Percentiles rank a stretch among this genome's conserved stretches.
These are phyloP conservation scores for Penicillium sp. DNA, from an alignment of 2,329 filamentous ascomycete species.

Conservation along the genomic window DNA sequence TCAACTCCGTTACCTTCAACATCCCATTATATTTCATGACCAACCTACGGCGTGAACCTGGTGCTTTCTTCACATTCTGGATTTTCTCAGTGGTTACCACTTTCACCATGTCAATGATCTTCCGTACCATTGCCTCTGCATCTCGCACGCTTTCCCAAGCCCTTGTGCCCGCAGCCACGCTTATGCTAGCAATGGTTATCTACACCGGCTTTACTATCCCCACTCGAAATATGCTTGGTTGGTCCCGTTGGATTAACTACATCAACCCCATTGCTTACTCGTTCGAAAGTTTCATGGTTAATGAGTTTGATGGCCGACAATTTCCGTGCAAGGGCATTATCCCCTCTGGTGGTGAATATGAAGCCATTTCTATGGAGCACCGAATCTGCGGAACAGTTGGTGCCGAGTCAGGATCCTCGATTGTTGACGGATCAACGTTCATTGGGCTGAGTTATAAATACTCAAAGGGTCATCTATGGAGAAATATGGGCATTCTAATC, in stretches of 20 bases:
- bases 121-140: conserved; percentile 77
- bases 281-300: conserved; percentile 80
- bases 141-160: conserved; percentile 69
- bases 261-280: conserved; percentile 78
- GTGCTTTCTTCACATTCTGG: conserved; percentile 84
- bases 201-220: conserved; percentile 56
- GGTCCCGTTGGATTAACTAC: conserved; percentile 84
- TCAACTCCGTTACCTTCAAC: conserved; percentile 78
- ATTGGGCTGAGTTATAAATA: conserved; percentile 63
- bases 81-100: conserved; percentile 76
- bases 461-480: conserved; percentile 64
- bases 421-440: conserved; percentile 66
- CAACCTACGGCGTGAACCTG: conserved; percentile 73
- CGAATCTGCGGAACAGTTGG: conserved; percentile 66
- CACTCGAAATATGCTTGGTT: conserved; percentile 69
- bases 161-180: conserved; percentile 59
- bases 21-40: conserved; percentile 85
- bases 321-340: conserved; percentile 56
- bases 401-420: conserved; percentile 56
- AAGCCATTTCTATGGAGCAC: conserved; percentile 37
- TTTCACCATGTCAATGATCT: conserved; percentile 82
- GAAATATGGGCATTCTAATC: conserved; percentile 71
- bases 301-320: conserved; percentile 73
- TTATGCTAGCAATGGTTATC: conserved; percentile 53
- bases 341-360: conserved; percentile 51